These are phyloP conservation scores for Russula brevipes DNA, from an alignment of 768 basidiomycete genomes.

Conservation along the genomic window DNA sequence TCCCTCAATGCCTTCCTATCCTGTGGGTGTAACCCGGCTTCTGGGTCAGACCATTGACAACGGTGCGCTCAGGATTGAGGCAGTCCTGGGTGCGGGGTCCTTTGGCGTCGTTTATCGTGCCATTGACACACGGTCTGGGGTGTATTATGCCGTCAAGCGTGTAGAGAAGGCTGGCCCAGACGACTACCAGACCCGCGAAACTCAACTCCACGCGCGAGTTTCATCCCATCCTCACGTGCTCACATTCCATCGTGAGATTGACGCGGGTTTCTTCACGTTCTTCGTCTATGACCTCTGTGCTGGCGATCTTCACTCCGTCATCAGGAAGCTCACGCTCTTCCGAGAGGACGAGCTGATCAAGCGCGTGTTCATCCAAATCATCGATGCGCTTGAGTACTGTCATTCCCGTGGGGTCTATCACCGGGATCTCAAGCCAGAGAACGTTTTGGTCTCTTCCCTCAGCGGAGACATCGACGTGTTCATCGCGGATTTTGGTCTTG, in stretches of 20 bases:
- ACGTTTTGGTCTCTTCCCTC: neutral
- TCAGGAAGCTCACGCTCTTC: conserved; percentile 1
- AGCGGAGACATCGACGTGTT: conserved; percentile 5
- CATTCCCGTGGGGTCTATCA: conserved; percentile 15
- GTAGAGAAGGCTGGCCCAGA: conserved; percentile 46
- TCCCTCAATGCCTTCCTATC: neutral
- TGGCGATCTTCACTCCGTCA: conserved; percentile 9
- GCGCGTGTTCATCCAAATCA: conserved; percentile 10
- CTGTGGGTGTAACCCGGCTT: neutral
- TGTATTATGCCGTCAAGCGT: conserved; percentile 83
- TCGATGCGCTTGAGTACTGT: conserved; percentile 15
- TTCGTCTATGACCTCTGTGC: conserved; percentile 17
- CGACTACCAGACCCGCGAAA: conserved; percentile 48
- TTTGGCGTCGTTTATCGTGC: conserved; percentile 94
- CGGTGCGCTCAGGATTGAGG: conserved; percentile 71
- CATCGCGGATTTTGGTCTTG: conserved; percentile 18
- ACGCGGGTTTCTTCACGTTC: conserved; percentile 62
- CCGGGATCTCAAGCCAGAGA: neutral
- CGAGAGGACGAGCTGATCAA: conserved; percentile 16
- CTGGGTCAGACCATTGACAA: conserved; percentile 53
- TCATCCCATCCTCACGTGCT: conserved; percentile 76
- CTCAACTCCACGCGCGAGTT: conserved; percentile 69
- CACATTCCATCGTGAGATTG: conserved; percentile 80
- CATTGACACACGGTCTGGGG: conserved; percentile 40
- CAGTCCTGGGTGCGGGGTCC: conserved; percentile 87